Base-by-base conservation (phyloP, 139 green algal species). In the Chlamydomonas schloesseri region DNA sequence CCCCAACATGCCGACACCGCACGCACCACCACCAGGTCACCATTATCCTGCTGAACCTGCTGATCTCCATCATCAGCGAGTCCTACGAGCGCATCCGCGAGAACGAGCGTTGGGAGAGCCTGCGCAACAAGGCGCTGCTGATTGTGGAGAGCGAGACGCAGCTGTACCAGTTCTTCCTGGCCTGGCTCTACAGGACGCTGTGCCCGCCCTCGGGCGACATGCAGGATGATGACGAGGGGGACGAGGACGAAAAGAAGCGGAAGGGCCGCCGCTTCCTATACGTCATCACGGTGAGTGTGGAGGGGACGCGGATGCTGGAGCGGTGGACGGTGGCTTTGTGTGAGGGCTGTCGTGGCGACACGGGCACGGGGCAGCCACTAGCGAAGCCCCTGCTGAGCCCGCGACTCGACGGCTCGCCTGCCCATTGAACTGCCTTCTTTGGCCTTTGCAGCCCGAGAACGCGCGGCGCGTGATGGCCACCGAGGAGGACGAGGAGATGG, bases 1-100 rank as follows among this genome's bases (percentile, higher is more conserved):
- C n/a, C n/a, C n/a, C n/a, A n/a, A n/a, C n/a, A n/a, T n/a, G n/a
- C n/a, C n/a, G n/a, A n/a, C n/a, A n/a, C n/a, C n/a, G n/a, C n/a
- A n/a, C n/a, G n/a, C n/a, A n/a, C n/a, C n/a, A n/a, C n/a, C n/a
- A n/a, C n/a, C 34, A 60, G 75, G 75, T 82, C 10, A 74, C 81
- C 34, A 81, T 87, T 37, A 50, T 87, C 11, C 81, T 87, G 55
- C 70, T 87, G 31, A 87, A 87, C 81, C 81, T 87, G 69, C 81
- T 87, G 18, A 87, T 87, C 70, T 64, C 70, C 26, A 74, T 87
- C 69, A 81, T 87, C 46, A 64, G 20, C 36, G 81, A 87, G 34
- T 72, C 46, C 28, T 87, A 87, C 81, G 57, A 68, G 64, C 81
- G 71, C 55, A 87, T 87, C 71, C 75, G 75, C 34, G 75, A 82